phyloP scores from a whole-genome alignment of 2,329 filamentous ascomycete species.

The Fonsecaea pedrosoi region DNA sequence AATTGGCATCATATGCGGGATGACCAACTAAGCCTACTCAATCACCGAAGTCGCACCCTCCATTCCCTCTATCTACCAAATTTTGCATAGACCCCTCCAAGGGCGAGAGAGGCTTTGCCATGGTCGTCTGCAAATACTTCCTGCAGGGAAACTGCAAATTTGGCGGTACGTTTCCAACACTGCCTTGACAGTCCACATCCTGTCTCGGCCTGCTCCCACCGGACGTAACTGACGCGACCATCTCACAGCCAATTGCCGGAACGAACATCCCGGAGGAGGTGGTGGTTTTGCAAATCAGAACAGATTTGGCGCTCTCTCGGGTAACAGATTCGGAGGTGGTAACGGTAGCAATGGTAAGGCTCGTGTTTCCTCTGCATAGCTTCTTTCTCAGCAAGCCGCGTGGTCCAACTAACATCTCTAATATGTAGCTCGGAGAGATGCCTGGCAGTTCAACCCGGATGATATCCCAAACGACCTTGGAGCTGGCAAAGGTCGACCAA shows the following conservation, averaged over 20 bases:
- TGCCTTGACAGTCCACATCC: not conserved
- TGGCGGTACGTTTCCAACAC: slow-evolving; percentile 58
- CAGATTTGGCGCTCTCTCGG: slow-evolving; percentile 36
- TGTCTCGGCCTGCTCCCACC: not conserved
- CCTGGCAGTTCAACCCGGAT: slow-evolving; percentile 57
- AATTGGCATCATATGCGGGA: not conserved
- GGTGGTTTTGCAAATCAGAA: slow-evolving; percentile 25
- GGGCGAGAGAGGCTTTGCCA: slow-evolving; percentile 31
- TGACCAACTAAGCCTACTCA: not conserved
- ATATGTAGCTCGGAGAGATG: slow-evolving; percentile 44
- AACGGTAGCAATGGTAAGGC: slow-evolving; percentile 23
- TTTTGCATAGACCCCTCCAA: not conserved
- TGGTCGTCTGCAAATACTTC: slow-evolving; percentile 68
- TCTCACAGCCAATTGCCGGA: slow-evolving; percentile 61
- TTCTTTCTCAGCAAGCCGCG: not conserved
- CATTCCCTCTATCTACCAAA: not conserved
- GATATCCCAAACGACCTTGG: slow-evolving; percentile 71
- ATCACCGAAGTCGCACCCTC: not conserved
- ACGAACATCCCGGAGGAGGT: slow-evolving; percentile 63
- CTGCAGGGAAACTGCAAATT: slow-evolving; percentile 69
- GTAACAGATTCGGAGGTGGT: slow-evolving; percentile 28
- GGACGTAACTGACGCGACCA: slow-evolving; percentile 4
- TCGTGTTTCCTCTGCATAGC: not conserved
- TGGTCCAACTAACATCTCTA: slow-evolving; percentile 18
- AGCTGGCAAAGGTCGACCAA: slow-evolving; percentile 67